A percentile compares a stretch with the other conserved stretches of the same genome.
These are phyloP conservation scores for Arxiozyma telluris DNA, from an alignment of 1,139 yeast genomes.

Conservation along the genomic window DNA sequence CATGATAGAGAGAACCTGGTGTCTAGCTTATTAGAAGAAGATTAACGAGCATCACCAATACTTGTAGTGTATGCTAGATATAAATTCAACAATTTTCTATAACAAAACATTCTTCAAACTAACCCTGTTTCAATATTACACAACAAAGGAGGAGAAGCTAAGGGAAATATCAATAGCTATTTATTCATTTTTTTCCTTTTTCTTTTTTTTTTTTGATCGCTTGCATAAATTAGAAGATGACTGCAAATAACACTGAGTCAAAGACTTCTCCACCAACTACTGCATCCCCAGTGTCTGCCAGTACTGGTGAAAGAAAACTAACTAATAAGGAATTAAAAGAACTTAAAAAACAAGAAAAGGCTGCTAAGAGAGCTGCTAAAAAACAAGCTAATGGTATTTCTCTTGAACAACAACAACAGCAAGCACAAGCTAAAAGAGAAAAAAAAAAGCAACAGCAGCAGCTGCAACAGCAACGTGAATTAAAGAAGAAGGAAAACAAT, in stretches of 20 bases:
- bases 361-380: conserved; percentile 56
- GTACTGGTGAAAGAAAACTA: conserved; percentile 32
- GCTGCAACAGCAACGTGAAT: conserved; percentile 13
- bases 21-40: neutral
- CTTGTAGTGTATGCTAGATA: neutral
- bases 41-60: neutral
- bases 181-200: neutral
- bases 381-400: conserved; percentile 32
- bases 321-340: conserved; percentile 83
- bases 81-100: neutral
- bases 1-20: neutral
- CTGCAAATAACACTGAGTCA: neutral
- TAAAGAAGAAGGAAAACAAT: conserved; percentile 37
- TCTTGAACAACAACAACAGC: conserved; percentile 29
- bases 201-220: neutral
- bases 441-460: conserved; percentile 31
- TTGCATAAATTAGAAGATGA: neutral
- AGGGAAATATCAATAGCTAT: neutral
- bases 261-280: neutral
- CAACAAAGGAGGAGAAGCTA: neutral
- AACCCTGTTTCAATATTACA: neutral
- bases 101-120: too few relatives aligned
- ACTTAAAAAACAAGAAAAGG: conserved; percentile 78
- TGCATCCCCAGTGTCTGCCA: neutral
- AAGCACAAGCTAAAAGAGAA: conserved; percentile 28